phyloP scores from a whole-genome alignment of 176 grass and related monocot species.

The Luzula sylvatica region DNA sequence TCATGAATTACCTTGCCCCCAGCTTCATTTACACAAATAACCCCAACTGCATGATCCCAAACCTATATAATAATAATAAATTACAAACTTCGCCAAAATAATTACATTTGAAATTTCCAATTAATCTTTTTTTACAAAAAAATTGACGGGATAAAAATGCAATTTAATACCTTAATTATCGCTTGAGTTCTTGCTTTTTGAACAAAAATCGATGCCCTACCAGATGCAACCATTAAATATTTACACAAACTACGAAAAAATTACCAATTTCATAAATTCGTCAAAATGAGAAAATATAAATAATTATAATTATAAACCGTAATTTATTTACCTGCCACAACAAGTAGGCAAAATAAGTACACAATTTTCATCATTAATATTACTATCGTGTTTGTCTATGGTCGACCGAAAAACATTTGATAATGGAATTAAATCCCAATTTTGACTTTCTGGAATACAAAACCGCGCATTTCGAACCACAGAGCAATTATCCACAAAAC shows the following conservation, averaged over 20 bases:
- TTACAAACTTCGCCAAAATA: no score
- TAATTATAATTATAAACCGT: background rate
- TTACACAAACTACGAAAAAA: constrained; percentile 72
- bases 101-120: background rate
- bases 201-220: constrained; percentile 74
- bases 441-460: constrained; percentile 94
- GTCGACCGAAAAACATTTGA: constrained; percentile 51
- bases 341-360: constrained; percentile 58
- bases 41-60: constrained; percentile 89
- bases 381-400: constrained; percentile 16
- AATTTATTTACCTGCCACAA: constrained; percentile 62
- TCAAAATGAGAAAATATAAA: background rate
- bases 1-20: constrained; percentile 52
- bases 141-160: constrained; percentile 8
- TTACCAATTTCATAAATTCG: background rate
- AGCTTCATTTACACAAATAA: constrained; percentile 82
- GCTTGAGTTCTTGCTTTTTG: constrained; percentile 42
- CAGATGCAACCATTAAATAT: constrained; percentile 79
- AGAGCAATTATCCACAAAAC: constrained; percentile 59
- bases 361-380: constrained; percentile 36
- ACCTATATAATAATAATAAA: constrained; percentile 27
- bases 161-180: constrained; percentile 71
- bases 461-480: constrained; percentile 48
- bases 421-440: constrained; percentile 79
- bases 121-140: background rate